A percentile compares a stretch with the other conserved stretches of the same genome.
phyloP scores from a whole-genome alignment of 2,329 filamentous ascomycete genomes.

The Helminthosporium solani region DNA sequence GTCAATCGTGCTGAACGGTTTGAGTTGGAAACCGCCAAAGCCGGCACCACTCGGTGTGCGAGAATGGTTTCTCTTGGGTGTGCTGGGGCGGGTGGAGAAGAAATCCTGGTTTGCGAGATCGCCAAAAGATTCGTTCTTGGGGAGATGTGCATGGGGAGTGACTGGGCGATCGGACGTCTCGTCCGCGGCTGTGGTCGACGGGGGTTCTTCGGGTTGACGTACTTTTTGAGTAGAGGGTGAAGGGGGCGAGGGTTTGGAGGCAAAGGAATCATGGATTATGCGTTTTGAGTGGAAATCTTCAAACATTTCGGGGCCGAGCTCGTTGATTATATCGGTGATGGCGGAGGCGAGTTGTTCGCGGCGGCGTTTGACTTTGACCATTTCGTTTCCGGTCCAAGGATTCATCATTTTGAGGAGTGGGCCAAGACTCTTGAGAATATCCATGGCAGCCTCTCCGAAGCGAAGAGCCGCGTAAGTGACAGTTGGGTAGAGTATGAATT shows the following conservation, averaged over 20 bases:
- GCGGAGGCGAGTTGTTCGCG: conserved; percentile 74
- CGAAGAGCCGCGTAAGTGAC: conserved; percentile 92
- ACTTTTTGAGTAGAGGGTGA: background rate
- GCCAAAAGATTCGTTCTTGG: conserved; percentile 89
- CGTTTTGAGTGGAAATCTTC: conserved; percentile 66
- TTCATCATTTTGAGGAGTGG: conserved; percentile 83
- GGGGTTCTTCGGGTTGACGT: background rate
- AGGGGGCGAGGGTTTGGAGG: conserved; percentile 10
- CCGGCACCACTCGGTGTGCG: conserved; percentile 59
- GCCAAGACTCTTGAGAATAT: conserved; percentile 91
- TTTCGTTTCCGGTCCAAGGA: conserved; percentile 79
- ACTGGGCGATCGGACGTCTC: background rate
- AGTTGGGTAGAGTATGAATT: conserved; percentile 78
- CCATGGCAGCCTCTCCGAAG: conserved; percentile 98
- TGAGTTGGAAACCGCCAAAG: conserved; percentile 64
- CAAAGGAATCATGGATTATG: conserved; percentile 42
- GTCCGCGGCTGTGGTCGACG: background rate
- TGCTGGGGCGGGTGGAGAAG: conserved; percentile 86
- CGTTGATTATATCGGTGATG: conserved; percentile 92
- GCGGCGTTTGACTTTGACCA: conserved; percentile 72
- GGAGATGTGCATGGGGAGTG: conserved; percentile 46
- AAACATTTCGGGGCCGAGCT: conserved; percentile 91
- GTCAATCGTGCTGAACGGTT: conserved; percentile 67
- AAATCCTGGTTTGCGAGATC: conserved; percentile 85
- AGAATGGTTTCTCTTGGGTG: conserved; percentile 70